Base-by-base conservation (phyloP, 179 eudicot genomes). In the Corrigiola litoralis region DNA sequence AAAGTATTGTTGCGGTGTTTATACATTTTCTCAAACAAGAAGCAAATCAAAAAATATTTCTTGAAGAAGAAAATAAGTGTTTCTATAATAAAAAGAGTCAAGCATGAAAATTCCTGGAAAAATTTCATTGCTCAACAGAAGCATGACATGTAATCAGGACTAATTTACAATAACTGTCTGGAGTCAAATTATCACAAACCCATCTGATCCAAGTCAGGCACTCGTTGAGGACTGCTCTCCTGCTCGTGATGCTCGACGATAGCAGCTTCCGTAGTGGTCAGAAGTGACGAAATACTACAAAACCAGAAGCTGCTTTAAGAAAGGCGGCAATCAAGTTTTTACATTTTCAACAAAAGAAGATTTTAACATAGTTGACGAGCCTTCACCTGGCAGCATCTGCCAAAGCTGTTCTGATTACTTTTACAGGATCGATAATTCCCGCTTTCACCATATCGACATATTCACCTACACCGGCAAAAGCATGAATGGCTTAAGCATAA, bases 351-450 rank as follows among this genome's bases (percentile, higher is more conserved):
- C 31, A 1, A 21, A 21, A 13, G 32, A 40, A 16, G 47, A 3
- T 57, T 21, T 21, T 8, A 14, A 3, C 16, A 20, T 20, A 16
- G 29, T 17, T 20, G 31, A 20, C 3, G 58, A 28, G 34, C 42
- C 37, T 38, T 77, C 72, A 94, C 99, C 99, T 94, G 66, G 94
- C 95, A 65, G 99, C 99, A 82, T 94, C 99, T 36, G 77, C 80
- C 48, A 94, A 78, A 14, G 99, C 97, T 56, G 95, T 90, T 77
- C 90, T 84, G 57, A 94, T 73, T 42, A 90, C 99, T 81, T 94
- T 94, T 20, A 90, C 76, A 21, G 99, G 99, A 80, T 94, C 99
- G 16, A 94, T 77, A 9, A 94, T 90, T 75, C 97, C 99, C 12
- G 94, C 84, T 65, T 81, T 76, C 61, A 94, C 86, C 99, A 94